phyloP scores from a whole-genome alignment of 345 rosid species.

The Nephelium lappaceum region DNA sequence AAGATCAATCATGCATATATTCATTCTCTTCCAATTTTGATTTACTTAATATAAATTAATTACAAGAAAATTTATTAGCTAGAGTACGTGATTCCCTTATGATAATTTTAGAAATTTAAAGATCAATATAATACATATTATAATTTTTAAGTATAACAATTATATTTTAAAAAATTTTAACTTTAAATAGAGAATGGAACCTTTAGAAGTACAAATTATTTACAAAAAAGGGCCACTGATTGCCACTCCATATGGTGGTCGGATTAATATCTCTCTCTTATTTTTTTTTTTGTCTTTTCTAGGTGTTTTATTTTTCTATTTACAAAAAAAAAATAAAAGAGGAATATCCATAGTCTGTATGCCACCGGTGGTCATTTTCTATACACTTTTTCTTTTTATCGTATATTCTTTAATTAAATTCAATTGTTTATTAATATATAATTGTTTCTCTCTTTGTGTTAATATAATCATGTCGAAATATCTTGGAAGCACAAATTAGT shows the following conservation, averaged over 20 bases:
- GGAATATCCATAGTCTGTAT: not conserved
- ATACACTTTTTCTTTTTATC: slow-evolving; percentile 10
- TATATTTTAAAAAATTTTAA: not conserved
- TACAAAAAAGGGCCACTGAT: not conserved
- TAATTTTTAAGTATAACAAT: too few relatives aligned
- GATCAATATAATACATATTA: too few relatives aligned
- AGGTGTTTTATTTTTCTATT: not conserved
- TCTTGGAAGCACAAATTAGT: not conserved
- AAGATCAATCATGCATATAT: not conserved
- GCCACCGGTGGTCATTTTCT: not conserved
- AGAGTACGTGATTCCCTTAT: too few relatives aligned
- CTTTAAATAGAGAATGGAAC: not conserved
- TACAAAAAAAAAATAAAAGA: not conserved
- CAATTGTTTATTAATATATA: not conserved
- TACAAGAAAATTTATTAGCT: too few relatives aligned
- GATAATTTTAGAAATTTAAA: not conserved
- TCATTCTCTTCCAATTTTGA: too few relatives aligned
- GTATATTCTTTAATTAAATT: not conserved
- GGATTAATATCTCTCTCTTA: too few relatives aligned
- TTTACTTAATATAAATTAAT: too few relatives aligned
- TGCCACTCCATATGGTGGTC: not conserved
- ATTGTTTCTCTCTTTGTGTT: not conserved
- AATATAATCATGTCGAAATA: not conserved
- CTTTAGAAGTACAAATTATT: slow-evolving; percentile 5
- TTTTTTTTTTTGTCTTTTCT: not conserved